These are phyloP conservation scores for Yamadazyma sp. DNA, from an alignment of 1,139 yeast genomes.

Conservation along the genomic window DNA sequence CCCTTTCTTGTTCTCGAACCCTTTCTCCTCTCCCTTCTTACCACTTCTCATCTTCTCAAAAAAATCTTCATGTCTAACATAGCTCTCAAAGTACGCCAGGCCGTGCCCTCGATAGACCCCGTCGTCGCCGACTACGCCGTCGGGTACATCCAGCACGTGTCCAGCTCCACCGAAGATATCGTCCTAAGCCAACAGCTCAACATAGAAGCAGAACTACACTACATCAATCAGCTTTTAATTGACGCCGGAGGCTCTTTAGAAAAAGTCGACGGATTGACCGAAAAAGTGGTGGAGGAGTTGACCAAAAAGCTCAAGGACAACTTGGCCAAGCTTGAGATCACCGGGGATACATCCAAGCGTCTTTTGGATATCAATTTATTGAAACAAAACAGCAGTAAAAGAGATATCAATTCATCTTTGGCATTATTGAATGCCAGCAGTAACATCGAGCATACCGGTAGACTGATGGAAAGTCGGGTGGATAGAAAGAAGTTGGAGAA, in stretches of 20 bases:
- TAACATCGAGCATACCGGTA: slow-evolving; percentile 88
- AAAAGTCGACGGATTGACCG: slow-evolving; percentile 51
- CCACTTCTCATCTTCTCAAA: background rate
- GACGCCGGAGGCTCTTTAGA: slow-evolving; percentile 80
- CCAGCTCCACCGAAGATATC: slow-evolving; percentile 74
- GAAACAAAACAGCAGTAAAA: slow-evolving; percentile 56
- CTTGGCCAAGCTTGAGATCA: slow-evolving; percentile 63
- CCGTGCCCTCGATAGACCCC: slow-evolving; percentile 83
- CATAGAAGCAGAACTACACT: slow-evolving; percentile 63
- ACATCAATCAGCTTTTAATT: slow-evolving; percentile 59
- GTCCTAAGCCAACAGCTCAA: slow-evolving; percentile 75
- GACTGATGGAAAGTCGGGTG: slow-evolving; percentile 90
- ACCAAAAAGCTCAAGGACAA: slow-evolving; percentile 61
- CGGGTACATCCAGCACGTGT: slow-evolving; percentile 81
- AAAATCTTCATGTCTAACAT: slow-evolving; percentile 42
- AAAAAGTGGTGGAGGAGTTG: slow-evolving; percentile 48
- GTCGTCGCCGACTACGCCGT: slow-evolving; percentile 91
- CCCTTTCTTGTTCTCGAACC: too few species aligned
- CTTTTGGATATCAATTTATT: slow-evolving; percentile 68
- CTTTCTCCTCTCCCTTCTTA: too few species aligned
- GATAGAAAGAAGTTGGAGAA: slow-evolving; percentile 95
- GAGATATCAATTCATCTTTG: slow-evolving; percentile 71
- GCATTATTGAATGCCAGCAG: slow-evolving; percentile 72
- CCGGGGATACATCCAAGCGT: slow-evolving; percentile 83
- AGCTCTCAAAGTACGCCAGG: slow-evolving; percentile 78